Evolutionary conservation across 495 filamentous ascomycete species (phyloP), one percentile per base, ranked within the genome.

Genomic region (Xylaria sp.): DNA sequence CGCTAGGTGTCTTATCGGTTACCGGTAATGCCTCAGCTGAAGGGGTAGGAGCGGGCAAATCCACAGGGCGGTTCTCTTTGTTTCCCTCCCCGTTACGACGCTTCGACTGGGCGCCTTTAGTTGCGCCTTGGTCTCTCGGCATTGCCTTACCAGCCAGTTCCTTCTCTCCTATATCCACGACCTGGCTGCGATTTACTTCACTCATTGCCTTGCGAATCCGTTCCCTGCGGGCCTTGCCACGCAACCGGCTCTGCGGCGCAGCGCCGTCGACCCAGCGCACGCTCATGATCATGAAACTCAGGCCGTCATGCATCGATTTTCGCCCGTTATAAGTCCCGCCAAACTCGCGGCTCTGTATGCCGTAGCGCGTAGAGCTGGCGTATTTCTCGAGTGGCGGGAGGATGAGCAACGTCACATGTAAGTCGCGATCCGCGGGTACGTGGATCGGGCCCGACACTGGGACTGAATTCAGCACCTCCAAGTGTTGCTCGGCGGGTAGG

Each of bases 351-450:
- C 92, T 95, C 76, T 88, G 90, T 68, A 99, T 85, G 0, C 94
- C 96, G 75, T 91, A 93, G 41, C 92, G 82, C 1, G 91, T 90
- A 0, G 89, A 91, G 6, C 89, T 88, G 1, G 89, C 83, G 73
- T 98, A 99, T 61, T 88, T 87, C 70, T 93, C 87, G 9, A 99
- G 84, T 0, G 87, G 81, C 0, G 96, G 96, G 0, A 98, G 84
- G 37, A 98, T 90, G 17, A 98, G 83, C 3, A 98, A 74, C 12
- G 90, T 94, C 61, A 99, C 91, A 72, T 98, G 92, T 2, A 95
- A 80, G 75, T 98, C 97, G 72, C 88, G 89, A 71, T 90, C 89
- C 2, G 79, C 76, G 6, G 88, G 89, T 1, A 87, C 83, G 2
- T 75, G 71, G 50, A 87, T 84, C 2, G 89, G 89, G 0, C 86